Evolutionary conservation across 2,329 filamentous ascomycete species (phyloP), one percentile per base, ranked within the genome.

Genomic region (Calonectria pseudoreteaudii): DNA sequence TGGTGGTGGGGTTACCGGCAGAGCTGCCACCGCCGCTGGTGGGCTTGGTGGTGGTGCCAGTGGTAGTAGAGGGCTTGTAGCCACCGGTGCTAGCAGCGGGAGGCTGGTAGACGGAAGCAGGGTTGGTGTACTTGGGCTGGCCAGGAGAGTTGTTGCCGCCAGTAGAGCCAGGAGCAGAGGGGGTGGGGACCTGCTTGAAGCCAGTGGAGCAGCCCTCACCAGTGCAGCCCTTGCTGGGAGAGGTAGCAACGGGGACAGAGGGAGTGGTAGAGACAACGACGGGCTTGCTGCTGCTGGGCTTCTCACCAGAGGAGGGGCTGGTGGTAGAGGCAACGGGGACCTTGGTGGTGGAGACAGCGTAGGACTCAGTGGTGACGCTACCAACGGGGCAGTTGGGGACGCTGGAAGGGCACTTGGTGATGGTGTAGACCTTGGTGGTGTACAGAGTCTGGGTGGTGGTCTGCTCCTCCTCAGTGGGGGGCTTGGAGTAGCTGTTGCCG

Each of bases 311-410:
- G 53, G 80, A 73, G 70, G 83, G 85, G 56, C 36, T 62, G 56
- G 56, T 62, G 69, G 80, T 71, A 20, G 81, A 82, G 70, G 85
- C 77, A 58, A 82, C 84, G 77, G 80, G 83, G 38, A 78, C 81
- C 77, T 80, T 80, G 49, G 83, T 85, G 62, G 78, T 81, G 34
- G 81, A 84, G 26, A 82, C 72, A 50, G 82, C 79, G 52, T 81
- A 80, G 52, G 82, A 80, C 75, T 80, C 78, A 9, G 80, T 82
- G 66, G 79, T 78, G 70, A 81, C 80, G 47, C 80, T 76, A 53
- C 77, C 74, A 26, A 74, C 77, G 20, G 82, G 81, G 76, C 81
- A 83, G 71, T 77, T 72, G 23, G 81, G 72, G 20, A 74, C 74
- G 23, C 72, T 38, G 14, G 71, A 28, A 38, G 71, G 58, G 44